Percentiles rank a stretch among this genome's conserved stretches.
Conservation (phyloP, 768 basidiomycete species). For the Phallus indusiatus region DNA sequence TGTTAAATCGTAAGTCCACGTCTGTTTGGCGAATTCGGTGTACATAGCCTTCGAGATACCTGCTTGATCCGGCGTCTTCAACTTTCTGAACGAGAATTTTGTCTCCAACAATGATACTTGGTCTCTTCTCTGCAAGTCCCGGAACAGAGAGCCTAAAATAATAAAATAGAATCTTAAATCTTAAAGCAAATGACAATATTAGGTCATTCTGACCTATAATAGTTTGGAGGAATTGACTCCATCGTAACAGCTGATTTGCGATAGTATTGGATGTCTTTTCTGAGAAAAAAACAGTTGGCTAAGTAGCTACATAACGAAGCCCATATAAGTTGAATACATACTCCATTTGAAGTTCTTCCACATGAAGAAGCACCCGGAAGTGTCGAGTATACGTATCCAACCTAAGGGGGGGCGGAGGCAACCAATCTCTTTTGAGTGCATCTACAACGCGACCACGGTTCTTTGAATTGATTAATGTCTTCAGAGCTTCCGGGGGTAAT, state of each 20-base stretch:
- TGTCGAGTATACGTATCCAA: slow-evolving; percentile 31
- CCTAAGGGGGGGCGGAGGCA: slow-evolving; percentile 28
- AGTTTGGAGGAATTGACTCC: slow-evolving; percentile 27
- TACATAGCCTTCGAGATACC: slow-evolving; percentile 34
- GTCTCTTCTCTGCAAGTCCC: slow-evolving; percentile 49
- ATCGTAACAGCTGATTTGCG: slow-evolving; percentile 27
- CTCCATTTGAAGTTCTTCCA: slow-evolving; percentile 44
- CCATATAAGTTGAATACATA: slow-evolving; percentile 20
- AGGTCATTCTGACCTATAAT: slow-evolving; percentile 19
- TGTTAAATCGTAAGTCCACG: slow-evolving; percentile 39
- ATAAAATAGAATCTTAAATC: not conserved
- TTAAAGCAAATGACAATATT: not conserved
- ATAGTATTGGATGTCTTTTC: slow-evolving; percentile 24
- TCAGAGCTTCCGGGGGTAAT: not conserved
- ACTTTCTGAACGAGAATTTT: slow-evolving; percentile 25
- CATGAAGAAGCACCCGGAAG: slow-evolving; percentile 37
- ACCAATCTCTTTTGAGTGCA: slow-evolving; percentile 22
- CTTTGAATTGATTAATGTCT: slow-evolving; percentile 19
- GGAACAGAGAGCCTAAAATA: slow-evolving; percentile 36
- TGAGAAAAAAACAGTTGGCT: slow-evolving; percentile 8
- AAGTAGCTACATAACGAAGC: slow-evolving; percentile 23
- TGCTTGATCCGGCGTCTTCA: slow-evolving; percentile 9
- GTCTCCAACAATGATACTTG: slow-evolving; percentile 47
- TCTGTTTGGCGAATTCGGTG: slow-evolving; percentile 34
- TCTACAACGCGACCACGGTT: slow-evolving; percentile 20